Evolutionary conservation across 257 asterid genomes (phyloP).

Genomic region (Ilex aquifolium): DNA sequence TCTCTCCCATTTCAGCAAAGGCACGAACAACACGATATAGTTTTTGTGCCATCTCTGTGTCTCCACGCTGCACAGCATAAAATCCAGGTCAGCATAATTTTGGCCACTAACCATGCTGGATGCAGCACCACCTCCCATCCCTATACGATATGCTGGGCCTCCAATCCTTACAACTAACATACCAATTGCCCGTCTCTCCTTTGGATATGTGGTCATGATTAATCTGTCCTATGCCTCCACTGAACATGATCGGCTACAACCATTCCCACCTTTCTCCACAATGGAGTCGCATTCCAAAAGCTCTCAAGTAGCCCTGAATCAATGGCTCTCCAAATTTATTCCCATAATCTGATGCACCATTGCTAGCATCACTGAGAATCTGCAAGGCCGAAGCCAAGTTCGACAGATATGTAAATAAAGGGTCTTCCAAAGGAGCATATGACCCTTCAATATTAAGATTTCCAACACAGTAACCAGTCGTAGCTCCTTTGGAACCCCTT

Average conservation of each 20-base stretch:
- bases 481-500: conserved; percentile 86
- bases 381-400: conserved; percentile 82
- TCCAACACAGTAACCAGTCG: conserved; percentile 94
- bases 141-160: conserved; percentile 94
- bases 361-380: conserved; percentile 84
- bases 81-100: conserved; percentile 85
- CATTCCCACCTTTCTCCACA: conserved; percentile 87
- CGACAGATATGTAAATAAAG: conserved; percentile 64
- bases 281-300: conserved; percentile 91
- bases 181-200: conserved; percentile 84
- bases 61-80: conserved; percentile 80
- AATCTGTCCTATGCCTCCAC: conserved; percentile 92
- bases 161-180: conserved; percentile 97
- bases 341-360: conserved; percentile 97
- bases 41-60: conserved; percentile 96
- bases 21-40: conserved; percentile 85
- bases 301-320: conserved; percentile 88
- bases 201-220: conserved; percentile 70
- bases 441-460: conserved; percentile 81
- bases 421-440: conserved; percentile 94
- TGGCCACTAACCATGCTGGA: conserved; percentile 99
- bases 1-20: conserved; percentile 84
- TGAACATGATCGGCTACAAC: conserved; percentile 97
- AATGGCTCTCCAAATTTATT: conserved; percentile 93
- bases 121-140: conserved; percentile 99